A percentile compares a stretch with the other conserved stretches of the same genome.
These are phyloP conservation scores for Mycena floridula DNA, from an alignment of 768 basidiomycete species.

Conservation along the genomic window DNA sequence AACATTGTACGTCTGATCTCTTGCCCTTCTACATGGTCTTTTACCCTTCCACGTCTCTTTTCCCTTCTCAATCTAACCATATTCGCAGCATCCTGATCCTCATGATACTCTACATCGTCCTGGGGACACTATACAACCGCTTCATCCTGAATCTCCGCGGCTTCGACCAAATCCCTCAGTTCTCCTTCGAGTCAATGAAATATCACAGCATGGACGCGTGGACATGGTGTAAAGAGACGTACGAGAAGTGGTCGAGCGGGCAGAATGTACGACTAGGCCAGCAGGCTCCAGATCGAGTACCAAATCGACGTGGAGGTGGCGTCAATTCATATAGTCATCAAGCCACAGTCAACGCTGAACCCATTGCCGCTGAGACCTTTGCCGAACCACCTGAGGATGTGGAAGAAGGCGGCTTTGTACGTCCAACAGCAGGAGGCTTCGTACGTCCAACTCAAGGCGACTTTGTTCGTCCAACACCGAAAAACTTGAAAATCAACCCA, in stretches of 20 bases:
- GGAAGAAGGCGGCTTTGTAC: not conserved
- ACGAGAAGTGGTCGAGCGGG: slow-evolving; percentile 18
- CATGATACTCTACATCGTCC: slow-evolving; percentile 57
- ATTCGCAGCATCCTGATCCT: slow-evolving; percentile 44
- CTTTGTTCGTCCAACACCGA: not conserved
- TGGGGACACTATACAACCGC: slow-evolving; percentile 73
- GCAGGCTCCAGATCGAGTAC: not conserved
- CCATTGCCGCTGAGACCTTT: slow-evolving; percentile 11
- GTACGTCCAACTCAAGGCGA: slow-evolving; percentile 15
- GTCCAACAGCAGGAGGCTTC: slow-evolving; percentile 13
- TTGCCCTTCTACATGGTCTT: not conserved
- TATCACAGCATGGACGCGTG: slow-evolving; percentile 39
- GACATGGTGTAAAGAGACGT: slow-evolving; percentile 36
- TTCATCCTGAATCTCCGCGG: slow-evolving; percentile 69
- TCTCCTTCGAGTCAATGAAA: slow-evolving; percentile 44
- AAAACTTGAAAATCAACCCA: slow-evolving; percentile 13
- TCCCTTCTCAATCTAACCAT: not conserved
- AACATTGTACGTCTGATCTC: not conserved
- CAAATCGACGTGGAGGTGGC: slow-evolving; percentile 17
- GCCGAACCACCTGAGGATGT: slow-evolving; percentile 14
- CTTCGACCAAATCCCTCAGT: slow-evolving; percentile 66
- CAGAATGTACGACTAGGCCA: slow-evolving; percentile 4
- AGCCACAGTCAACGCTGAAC: slow-evolving; percentile 16
- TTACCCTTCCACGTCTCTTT: not conserved
- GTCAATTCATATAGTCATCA: slow-evolving; percentile 39